These are phyloP conservation scores for Monosporozyma unispora DNA, from an alignment of 805 yeast genomes.

Conservation along the genomic window DNA sequence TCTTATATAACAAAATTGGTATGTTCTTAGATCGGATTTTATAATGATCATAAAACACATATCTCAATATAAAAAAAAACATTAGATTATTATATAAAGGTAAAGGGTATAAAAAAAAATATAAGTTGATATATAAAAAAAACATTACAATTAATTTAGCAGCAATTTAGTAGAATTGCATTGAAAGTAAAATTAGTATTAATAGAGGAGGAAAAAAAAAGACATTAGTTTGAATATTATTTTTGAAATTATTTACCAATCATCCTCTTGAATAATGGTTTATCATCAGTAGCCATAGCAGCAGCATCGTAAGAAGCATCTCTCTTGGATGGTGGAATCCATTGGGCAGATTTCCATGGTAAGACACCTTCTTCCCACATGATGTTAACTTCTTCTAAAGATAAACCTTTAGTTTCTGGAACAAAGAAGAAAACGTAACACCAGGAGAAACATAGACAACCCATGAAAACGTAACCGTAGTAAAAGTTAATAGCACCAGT, in stretches of 20 bases:
- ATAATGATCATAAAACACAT: not conserved
- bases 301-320: constrained; percentile 9
- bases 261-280: constrained; percentile 11
- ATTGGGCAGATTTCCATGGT: constrained; percentile 37
- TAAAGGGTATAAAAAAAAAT: not conserved
- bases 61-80: not conserved
- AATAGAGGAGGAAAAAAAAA: too few relatives aligned
- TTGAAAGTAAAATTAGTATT: too few relatives aligned
- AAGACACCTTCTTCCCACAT: constrained; percentile 35
- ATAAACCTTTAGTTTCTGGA: constrained; percentile 69
- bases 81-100: not conserved
- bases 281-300: constrained; percentile 11
- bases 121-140: too few relatives aligned
- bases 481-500: constrained; percentile 54
- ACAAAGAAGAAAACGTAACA: constrained; percentile 62
- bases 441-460: constrained; percentile 44
- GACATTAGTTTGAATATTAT: too few relatives aligned
- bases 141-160: too few relatives aligned
- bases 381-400: constrained; percentile 71
- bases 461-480: constrained; percentile 55
- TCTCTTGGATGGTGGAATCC: constrained; percentile 41
- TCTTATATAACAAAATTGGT: not conserved
- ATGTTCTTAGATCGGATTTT: not conserved
- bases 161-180: not conserved
- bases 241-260: not conserved